These are phyloP conservation scores for Aspergillus ustus DNA, from an alignment of 2,329 filamentous ascomycete species.

Conservation along the genomic window DNA sequence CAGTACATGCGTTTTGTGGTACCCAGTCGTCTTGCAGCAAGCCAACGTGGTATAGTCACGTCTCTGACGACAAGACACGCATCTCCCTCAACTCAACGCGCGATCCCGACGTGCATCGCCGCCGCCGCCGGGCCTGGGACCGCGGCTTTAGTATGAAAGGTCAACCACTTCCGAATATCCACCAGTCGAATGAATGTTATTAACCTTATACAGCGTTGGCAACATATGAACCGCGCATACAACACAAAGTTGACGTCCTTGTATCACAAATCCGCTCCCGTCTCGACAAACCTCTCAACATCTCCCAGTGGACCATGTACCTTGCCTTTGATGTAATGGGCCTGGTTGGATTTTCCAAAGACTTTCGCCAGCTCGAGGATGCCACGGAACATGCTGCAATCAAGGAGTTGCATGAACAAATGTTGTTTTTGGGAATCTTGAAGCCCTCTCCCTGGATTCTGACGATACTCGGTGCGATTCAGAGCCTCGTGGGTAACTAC, in stretches of 20 bases:
- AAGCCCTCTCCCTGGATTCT: constrained; percentile 6
- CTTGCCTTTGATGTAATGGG: constrained; percentile 50
- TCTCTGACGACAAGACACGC: constrained; percentile 18
- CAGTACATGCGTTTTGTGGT: constrained; percentile 18
- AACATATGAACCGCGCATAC: constrained; percentile 2
- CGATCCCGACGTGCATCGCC: constrained; percentile 17
- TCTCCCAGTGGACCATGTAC: constrained; percentile 40
- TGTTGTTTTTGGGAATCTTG: constrained; percentile 4
- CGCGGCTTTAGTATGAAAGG: constrained; percentile 19
- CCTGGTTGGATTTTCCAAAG: constrained; percentile 45
- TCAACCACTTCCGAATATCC: background rate
- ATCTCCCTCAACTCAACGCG: constrained; percentile 19
- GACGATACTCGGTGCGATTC: constrained; percentile 1
- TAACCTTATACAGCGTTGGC: background rate
- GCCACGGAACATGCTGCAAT: constrained; percentile 25
- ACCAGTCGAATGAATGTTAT: background rate
- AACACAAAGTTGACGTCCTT: constrained; percentile 8
- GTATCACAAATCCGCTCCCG: constrained; percentile 6
- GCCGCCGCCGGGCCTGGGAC: constrained; percentile 20
- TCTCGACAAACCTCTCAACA: constrained; percentile 22
- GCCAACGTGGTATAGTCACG: constrained; percentile 23
- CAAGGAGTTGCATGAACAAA: constrained; percentile 15
- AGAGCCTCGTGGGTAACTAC: background rate
- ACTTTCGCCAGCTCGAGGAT: constrained; percentile 41
- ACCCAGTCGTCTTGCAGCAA: constrained; percentile 20